phyloP scores from a whole-genome alignment of 2,329 filamentous ascomycete genomes.

The Aspergillus sp. region DNA sequence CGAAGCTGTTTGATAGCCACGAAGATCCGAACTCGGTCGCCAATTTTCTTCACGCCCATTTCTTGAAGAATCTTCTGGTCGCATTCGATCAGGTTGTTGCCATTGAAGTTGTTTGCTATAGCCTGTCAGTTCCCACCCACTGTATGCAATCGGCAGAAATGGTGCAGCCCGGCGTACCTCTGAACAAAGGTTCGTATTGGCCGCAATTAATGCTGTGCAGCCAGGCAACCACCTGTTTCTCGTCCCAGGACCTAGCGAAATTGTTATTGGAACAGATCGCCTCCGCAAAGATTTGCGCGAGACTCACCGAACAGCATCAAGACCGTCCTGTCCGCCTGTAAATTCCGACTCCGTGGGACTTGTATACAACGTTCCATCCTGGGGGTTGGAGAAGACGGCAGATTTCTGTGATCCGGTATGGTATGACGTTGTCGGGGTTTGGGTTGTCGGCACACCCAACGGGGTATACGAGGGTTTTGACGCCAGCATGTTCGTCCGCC shows the following conservation, averaged over 20 bases:
- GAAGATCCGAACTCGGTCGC: slow-evolving; percentile 89
- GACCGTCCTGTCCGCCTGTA: slow-evolving; percentile 71
- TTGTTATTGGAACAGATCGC: slow-evolving; percentile 4
- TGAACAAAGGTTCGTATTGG: slow-evolving; percentile 90
- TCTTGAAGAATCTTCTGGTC: slow-evolving; percentile 95
- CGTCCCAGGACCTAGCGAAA: slow-evolving; percentile 69
- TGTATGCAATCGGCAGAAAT: neutral
- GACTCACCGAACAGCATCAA: slow-evolving; percentile 69
- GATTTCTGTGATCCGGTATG: slow-evolving; percentile 31
- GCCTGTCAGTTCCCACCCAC: slow-evolving; percentile 18
- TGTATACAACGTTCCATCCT: slow-evolving; percentile 54
- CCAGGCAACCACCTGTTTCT: slow-evolving; percentile 89
- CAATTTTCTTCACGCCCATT: slow-evolving; percentile 97
- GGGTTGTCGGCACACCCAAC: slow-evolving; percentile 32
- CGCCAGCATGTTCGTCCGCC: slow-evolving; percentile 36
- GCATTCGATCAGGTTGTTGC: slow-evolving; percentile 93
- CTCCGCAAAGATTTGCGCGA: neutral
- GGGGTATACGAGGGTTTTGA: slow-evolving; percentile 42
- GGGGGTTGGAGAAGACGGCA: slow-evolving; percentile 26
- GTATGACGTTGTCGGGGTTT: slow-evolving; percentile 35
- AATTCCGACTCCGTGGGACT: slow-evolving; percentile 94
- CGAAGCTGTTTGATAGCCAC: slow-evolving; percentile 80
- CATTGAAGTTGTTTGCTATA: slow-evolving; percentile 87
- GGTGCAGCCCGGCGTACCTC: slow-evolving; percentile 44
- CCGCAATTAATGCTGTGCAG: slow-evolving; percentile 86